Percentiles rank a stretch among this genome's conserved stretches.
Evolutionary conservation across 176 grass and related monocot genomes (phyloP).

Genomic region (Poa annua): DNA sequence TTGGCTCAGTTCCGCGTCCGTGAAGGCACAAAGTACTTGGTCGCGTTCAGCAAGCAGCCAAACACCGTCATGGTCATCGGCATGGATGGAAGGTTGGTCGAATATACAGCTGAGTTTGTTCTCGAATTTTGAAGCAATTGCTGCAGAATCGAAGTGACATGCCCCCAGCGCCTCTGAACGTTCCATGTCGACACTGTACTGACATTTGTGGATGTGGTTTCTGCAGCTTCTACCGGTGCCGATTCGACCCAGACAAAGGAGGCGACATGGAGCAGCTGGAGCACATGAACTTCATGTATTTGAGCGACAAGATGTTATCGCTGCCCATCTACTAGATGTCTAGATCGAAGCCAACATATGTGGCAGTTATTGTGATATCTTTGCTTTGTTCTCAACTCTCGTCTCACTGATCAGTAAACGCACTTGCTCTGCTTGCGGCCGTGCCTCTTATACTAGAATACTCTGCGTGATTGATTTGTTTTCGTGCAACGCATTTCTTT

Average conservation of each 20-base stretch:
- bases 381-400: neutral
- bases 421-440: neutral
- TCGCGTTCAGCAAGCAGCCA: constrained; percentile 63
- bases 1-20: constrained; percentile 63
- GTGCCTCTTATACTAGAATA: neutral
- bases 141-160: neutral
- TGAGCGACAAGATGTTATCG: neutral
- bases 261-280: neutral
- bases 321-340: neutral
- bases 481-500: neutral
- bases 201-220: neutral
- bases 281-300: constrained; percentile 7
- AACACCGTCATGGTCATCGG: constrained; percentile 66
- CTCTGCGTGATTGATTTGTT: neutral
- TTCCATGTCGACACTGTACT: neutral
- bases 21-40: constrained; percentile 56
- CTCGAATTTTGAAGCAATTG: neutral
- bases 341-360: neutral
- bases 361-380: neutral
- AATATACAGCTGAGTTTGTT: neutral
- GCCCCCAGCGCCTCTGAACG: neutral
- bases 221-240: constrained; percentile 19
- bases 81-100: constrained; percentile 76
- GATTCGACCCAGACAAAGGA: neutral
- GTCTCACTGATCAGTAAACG: neutral